Evolutionary conservation across 257 asterid species (phyloP).

Genomic region (Solanum sejunctum): DNA sequence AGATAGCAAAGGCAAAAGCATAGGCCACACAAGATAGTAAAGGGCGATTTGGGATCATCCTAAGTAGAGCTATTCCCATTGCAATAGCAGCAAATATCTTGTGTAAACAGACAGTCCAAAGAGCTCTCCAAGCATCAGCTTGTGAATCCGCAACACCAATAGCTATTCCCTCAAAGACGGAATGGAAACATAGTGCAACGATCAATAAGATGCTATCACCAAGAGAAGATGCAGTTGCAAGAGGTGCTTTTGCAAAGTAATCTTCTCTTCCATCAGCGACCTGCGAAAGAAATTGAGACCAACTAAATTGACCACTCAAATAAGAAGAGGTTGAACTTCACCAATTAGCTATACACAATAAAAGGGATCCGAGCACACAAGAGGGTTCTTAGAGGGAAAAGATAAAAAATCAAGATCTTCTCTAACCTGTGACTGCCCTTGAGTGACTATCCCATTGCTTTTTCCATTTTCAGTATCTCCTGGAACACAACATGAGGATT

Average conservation of each 20-base stretch:
- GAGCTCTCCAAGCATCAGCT: constrained; percentile 81
- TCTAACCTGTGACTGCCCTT: constrained; percentile 32
- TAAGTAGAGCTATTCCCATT: constrained; percentile 88
- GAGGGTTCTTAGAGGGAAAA: neutral
- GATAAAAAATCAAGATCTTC: neutral
- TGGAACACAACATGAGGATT: constrained; percentile 2
- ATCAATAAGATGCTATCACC: constrained; percentile 67
- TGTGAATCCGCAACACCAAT: constrained; percentile 78
- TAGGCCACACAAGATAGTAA: constrained; percentile 58
- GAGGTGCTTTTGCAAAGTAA: constrained; percentile 24
- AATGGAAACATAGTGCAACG: constrained; percentile 73
- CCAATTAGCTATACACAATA: neutral
- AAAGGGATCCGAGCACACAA: neutral
- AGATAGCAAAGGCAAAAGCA: constrained; percentile 79
- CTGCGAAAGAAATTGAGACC: neutral
- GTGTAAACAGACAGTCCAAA: constrained; percentile 83
- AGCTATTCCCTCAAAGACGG: constrained; percentile 87
- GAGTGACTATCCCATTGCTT: constrained; percentile 10
- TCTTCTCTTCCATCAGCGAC: constrained; percentile 6
- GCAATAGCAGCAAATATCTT: constrained; percentile 87
- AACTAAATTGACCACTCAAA: neutral
- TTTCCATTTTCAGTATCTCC: constrained; percentile 18
- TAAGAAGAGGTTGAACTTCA: neutral
- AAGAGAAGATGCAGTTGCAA: constrained; percentile 35
- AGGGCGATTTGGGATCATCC: constrained; percentile 83